Conservation (phyloP, 75 land plant species). For the Azolla pinnata region DNA sequence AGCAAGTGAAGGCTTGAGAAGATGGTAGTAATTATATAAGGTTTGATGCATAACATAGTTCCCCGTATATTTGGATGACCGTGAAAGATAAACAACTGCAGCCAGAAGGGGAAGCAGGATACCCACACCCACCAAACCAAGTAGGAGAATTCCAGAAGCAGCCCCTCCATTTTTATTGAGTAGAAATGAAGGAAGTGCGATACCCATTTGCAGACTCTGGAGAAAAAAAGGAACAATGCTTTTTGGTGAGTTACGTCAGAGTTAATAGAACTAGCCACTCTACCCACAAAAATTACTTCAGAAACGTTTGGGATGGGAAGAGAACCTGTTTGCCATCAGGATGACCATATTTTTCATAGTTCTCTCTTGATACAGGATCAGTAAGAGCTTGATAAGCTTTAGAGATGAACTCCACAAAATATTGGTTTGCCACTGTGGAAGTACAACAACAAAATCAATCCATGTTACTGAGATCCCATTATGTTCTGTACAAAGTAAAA, state of each 20-base stretch:
- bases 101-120: constrained; percentile 79
- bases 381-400: constrained; percentile 99
- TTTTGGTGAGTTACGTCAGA: too few relatives aligned
- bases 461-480: background rate
- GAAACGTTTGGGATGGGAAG: background rate
- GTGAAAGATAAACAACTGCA: constrained; percentile 91
- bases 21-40: constrained; percentile 63
- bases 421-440: constrained; percentile 74
- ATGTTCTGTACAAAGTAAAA: background rate
- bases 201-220: constrained; percentile 98
- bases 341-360: constrained; percentile 93
- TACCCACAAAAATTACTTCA: background rate
- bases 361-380: constrained; percentile 87
- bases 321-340: constrained; percentile 98
- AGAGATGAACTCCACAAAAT: constrained; percentile 88
- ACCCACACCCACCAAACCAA: constrained; percentile 91
- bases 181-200: constrained; percentile 83
- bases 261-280: background rate
- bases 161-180: constrained; percentile 84
- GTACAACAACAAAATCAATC: background rate
- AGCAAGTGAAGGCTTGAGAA: constrained; percentile 93
- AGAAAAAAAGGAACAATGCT: background rate
- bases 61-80: constrained; percentile 94
- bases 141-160: constrained; percentile 66
- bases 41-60: constrained; percentile 99